Conservation (phyloP, 73 alveolate genomes). For the Halteria grandinella region DNA sequence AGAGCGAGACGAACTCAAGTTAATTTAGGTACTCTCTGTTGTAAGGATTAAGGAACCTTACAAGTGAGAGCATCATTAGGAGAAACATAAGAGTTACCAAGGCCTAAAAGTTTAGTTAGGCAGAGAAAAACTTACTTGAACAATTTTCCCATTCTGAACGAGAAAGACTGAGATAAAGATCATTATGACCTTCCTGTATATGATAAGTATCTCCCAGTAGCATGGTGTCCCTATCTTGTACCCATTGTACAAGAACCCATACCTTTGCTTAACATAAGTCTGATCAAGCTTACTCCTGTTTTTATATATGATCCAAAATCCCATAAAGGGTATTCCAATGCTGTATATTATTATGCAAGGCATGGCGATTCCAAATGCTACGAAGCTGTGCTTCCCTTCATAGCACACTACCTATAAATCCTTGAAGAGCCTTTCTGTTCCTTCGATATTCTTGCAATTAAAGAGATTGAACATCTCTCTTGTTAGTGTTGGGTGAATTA, state of each 20-base stretch:
- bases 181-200: conserved; percentile 26
- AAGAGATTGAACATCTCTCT: background rate
- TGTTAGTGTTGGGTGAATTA: conserved; percentile 12
- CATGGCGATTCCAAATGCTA: conserved; percentile 11
- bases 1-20: too few relatives aligned
- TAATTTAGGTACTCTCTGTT: too few relatives aligned
- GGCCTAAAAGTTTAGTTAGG: too few relatives aligned
- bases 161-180: conserved; percentile 52
- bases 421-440: background rate
- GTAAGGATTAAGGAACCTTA: too few relatives aligned
- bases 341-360: conserved; percentile 51
- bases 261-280: background rate
- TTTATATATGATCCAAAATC: background rate
- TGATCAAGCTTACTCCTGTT: background rate
- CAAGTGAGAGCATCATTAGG: too few relatives aligned
- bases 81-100: too few relatives aligned
- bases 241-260: conserved; percentile 53
- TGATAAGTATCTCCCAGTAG: conserved; percentile 65
- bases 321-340: conserved; percentile 25
- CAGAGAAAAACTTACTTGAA: too few relatives aligned
- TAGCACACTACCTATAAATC: background rate
- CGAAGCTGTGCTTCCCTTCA: background rate
- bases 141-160: too few relatives aligned
- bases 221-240: too few relatives aligned
- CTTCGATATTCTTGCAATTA: background rate